Conservation (phyloP, 805 yeast genomes). For the Sugiyamaella lignohabitans region DNA sequence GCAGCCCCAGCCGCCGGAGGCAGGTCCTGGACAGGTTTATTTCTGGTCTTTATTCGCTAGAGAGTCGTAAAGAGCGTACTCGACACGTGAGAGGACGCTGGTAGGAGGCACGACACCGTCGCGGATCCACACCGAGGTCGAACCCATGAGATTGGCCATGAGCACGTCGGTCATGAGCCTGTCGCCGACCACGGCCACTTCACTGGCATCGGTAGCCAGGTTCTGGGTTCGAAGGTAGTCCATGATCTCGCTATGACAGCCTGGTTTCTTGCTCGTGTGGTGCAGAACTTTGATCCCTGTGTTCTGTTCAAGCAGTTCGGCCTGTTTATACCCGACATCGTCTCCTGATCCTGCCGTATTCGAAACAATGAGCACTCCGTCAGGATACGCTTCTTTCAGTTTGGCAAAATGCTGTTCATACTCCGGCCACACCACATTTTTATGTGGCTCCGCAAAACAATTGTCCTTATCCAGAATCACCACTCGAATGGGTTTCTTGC, state of each 20-base stretch:
- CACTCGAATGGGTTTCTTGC: conserved; percentile 40
- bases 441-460: conserved; percentile 83
- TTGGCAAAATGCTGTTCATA: conserved; percentile 51
- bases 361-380: conserved; percentile 63
- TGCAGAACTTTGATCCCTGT: conserved; percentile 37
- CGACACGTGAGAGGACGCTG: conserved; percentile 12
- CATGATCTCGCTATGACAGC: conserved; percentile 53
- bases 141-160: conserved; percentile 92
- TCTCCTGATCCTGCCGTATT: conserved; percentile 90
- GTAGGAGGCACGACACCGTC: conserved; percentile 55
- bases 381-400: conserved; percentile 54
- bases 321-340: conserved; percentile 56
- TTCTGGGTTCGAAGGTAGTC: conserved; percentile 49
- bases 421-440: conserved; percentile 71
- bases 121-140: conserved; percentile 75
- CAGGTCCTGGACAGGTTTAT: too few relatives aligned
- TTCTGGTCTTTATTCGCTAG: too few relatives aligned
- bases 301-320: conserved; percentile 49
- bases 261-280: conserved; percentile 33
- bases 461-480: conserved; percentile 91
- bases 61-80: conserved; percentile 13
- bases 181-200: conserved; percentile 86
- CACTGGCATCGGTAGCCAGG: conserved; percentile 42
- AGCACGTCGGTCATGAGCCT: conserved; percentile 83
- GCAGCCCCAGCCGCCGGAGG: too few relatives aligned